Evolutionary conservation across 306 rosid species (phyloP).

Genomic region (Lathyrus oleraceus): DNA sequence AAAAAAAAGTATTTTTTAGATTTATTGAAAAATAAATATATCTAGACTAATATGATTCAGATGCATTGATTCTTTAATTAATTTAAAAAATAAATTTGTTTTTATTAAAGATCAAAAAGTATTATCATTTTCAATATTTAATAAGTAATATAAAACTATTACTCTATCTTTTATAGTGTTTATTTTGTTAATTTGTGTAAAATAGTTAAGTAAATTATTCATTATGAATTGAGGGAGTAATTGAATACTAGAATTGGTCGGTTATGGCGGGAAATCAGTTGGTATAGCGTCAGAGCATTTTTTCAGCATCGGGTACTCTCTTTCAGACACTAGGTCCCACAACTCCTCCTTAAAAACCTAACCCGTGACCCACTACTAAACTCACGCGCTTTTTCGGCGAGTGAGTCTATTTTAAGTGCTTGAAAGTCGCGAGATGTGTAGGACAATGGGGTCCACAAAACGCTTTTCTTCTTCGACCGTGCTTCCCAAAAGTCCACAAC

Average conservation of each 20-base stretch:
- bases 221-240: no score
- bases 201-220: no score
- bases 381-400: neutral
- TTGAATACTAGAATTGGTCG: neutral
- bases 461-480: constrained; percentile 37
- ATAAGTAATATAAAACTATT: no score
- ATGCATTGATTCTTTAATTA: no score
- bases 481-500: constrained; percentile 44
- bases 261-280: constrained; percentile 51
- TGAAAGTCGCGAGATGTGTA: constrained; percentile 15
- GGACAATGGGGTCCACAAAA: constrained; percentile 32
- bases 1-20: no score
- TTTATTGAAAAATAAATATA: no score
- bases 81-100: no score
- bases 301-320: constrained; percentile 45
- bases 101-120: no score
- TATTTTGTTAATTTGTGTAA: no score
- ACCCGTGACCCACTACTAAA: constrained; percentile 32
- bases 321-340: constrained; percentile 48
- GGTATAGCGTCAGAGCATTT: constrained; percentile 36
- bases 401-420: neutral
- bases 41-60: no score
- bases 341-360: constrained; percentile 11
- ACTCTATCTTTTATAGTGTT: no score
- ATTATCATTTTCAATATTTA: no score